phyloP scores from a whole-genome alignment of 192 early-diverging fungal species.

The Powellomyces hirtus region DNA sequence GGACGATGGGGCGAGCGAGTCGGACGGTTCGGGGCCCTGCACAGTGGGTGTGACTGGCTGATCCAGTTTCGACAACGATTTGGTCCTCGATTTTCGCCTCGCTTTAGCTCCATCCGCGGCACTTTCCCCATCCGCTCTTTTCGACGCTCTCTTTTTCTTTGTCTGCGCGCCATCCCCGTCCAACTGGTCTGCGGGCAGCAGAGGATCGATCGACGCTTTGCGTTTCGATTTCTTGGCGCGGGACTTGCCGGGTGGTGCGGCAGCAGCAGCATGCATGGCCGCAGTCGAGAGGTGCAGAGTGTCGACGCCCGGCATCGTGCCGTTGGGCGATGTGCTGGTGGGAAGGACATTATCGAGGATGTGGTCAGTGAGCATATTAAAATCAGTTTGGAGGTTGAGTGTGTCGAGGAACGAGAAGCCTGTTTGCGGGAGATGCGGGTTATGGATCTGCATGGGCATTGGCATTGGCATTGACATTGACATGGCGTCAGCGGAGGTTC shows the following conservation, averaged over 20 bases:
- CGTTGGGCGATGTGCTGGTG: neutral
- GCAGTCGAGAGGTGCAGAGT: neutral
- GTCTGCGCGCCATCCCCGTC: too few relatives aligned
- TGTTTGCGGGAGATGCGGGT: too few relatives aligned
- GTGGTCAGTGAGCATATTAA: conserved; percentile 23
- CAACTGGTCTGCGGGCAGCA: too few relatives aligned
- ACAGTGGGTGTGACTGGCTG: neutral
- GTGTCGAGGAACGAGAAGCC: conserved; percentile 20
- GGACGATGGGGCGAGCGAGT: too few relatives aligned
- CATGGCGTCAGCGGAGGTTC: neutral
- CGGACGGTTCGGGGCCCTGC: neutral
- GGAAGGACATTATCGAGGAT: conserved; percentile 9
- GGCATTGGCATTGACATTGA: neutral
- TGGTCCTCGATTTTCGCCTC: too few relatives aligned
- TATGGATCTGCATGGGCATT: neutral
- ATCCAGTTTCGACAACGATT: too few relatives aligned
- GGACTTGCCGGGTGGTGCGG: neutral
- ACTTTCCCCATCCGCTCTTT: neutral
- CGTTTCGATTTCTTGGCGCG: neutral
- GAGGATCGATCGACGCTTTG: too few relatives aligned
- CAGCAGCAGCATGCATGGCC: neutral
- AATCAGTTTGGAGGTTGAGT: conserved; percentile 10
- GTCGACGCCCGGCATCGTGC: neutral
- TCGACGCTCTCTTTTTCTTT: conserved; percentile 4
- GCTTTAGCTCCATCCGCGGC: neutral